These are phyloP conservation scores for Mycosphaerella sp. DNA, from an alignment of 2,329 filamentous ascomycete species.

Conservation along the genomic window DNA sequence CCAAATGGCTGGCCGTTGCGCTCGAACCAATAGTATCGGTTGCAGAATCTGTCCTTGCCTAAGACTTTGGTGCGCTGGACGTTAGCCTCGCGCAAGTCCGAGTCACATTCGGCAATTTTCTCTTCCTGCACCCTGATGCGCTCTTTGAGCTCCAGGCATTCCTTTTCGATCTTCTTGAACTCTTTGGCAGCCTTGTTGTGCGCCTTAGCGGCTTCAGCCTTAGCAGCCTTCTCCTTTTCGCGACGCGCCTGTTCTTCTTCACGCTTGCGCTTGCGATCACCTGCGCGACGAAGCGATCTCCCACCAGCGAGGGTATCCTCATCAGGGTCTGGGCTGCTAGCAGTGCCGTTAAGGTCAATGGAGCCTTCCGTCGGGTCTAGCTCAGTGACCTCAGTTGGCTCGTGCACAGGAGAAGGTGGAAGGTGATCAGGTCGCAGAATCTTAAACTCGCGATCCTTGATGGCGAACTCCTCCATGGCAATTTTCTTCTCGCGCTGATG, in stretches of 20 bases:
- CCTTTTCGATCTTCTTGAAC: constrained; percentile 78
- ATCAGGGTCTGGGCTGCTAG: constrained; percentile 51
- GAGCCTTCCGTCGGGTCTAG: constrained; percentile 29
- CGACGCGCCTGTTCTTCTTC: constrained; percentile 58
- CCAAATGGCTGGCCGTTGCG: constrained; percentile 96
- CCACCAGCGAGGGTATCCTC: constrained; percentile 60
- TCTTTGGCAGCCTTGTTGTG: constrained; percentile 71
- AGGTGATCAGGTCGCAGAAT: constrained; percentile 66
- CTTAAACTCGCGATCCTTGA: constrained; percentile 43
- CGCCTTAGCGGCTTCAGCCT: constrained; percentile 54
- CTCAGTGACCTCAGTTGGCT: constrained; percentile 35
- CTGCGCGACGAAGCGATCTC: constrained; percentile 48
- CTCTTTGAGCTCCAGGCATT: constrained; percentile 81
- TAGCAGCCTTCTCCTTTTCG: constrained; percentile 58
- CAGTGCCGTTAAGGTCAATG: constrained; percentile 57
- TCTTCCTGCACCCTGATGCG: constrained; percentile 75
- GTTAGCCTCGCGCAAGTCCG: constrained; percentile 88
- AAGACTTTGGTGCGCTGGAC: constrained; percentile 84
- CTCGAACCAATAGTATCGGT: constrained; percentile 99
- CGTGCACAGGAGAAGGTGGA: constrained; percentile 51
- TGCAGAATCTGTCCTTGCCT: constrained; percentile 95
- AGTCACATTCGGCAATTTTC: constrained; percentile 77
- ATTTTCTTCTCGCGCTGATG: constrained; percentile 69
- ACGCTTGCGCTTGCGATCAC: constrained; percentile 52
- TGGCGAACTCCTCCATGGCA: constrained; percentile 50